A percentile compares a stretch with the other conserved stretches of the same genome.
Evolutionary conservation across 805 yeast species (phyloP).

Genomic region (Kregervanrija fluxuum): DNA sequence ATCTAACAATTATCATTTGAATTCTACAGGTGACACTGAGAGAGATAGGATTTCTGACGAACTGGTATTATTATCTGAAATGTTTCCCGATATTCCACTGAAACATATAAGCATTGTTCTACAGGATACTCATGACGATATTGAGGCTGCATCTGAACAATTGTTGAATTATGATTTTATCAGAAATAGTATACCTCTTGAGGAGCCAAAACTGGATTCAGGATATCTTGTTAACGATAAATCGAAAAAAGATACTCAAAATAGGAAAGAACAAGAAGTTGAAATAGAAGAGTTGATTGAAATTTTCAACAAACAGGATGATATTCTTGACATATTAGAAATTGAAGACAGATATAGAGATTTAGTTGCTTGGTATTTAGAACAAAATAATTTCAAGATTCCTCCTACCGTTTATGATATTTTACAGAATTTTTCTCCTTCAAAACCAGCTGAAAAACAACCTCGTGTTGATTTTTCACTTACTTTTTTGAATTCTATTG

Average conservation of each 20-base stretch:
- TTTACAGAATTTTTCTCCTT: slow-evolving; percentile 9
- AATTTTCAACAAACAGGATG: slow-evolving; percentile 10
- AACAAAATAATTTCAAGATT: slow-evolving; percentile 8
- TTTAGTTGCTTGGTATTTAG: slow-evolving; percentile 9
- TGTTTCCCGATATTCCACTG: slow-evolving; percentile 39
- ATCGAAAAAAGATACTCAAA: background rate
- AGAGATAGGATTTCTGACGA: background rate
- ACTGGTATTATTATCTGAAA: slow-evolving; percentile 20
- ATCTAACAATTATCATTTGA: too few relatives aligned
- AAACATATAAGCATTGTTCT: slow-evolving; percentile 25
- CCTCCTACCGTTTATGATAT: slow-evolving; percentile 14
- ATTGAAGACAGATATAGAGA: slow-evolving; percentile 4
- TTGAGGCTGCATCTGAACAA: slow-evolving; percentile 26
- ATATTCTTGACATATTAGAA: slow-evolving; percentile 8
- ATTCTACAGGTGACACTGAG: too few relatives aligned
- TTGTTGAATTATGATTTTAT: slow-evolving; percentile 20
- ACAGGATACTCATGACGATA: slow-evolving; percentile 24
- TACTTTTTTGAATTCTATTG: too few relatives aligned
- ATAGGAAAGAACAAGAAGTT: slow-evolving; percentile 12
- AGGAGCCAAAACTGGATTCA: slow-evolving; percentile 27
- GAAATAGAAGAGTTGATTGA: background rate
- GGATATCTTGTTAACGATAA: background rate
- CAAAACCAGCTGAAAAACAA: slow-evolving; percentile 10
- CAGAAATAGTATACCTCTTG: slow-evolving; percentile 14
- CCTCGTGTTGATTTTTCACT: background rate